Conservation (phyloP, 1,284 basidiomycete species). For the Cryptococcus maquisensis region DNA sequence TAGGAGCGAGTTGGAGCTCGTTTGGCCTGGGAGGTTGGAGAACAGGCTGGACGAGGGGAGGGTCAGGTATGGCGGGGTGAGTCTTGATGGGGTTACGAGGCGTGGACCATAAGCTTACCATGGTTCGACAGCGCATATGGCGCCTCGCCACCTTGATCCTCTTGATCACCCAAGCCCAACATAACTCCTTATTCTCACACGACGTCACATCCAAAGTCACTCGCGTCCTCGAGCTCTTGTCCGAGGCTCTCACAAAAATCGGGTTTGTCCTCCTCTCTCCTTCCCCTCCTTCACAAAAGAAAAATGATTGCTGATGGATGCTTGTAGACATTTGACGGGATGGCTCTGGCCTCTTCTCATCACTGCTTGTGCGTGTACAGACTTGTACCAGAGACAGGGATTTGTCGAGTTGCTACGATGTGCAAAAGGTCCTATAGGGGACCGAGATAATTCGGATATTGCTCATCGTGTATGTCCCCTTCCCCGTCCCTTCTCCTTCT, state of each 20-base stretch:
- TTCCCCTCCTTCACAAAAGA: background rate
- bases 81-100: background rate
- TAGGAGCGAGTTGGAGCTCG: conserved; percentile 2
- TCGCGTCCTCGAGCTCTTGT: background rate
- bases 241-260: background rate
- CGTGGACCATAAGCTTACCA: background rate
- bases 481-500: too few relatives aligned
- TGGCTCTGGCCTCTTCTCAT: conserved; percentile 7
- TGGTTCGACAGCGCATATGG: conserved; percentile 4
- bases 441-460: background rate
- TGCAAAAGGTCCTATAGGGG: conserved; percentile 1
- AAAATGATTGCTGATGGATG: background rate
- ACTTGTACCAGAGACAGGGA: background rate
- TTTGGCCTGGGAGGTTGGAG: conserved; percentile 4
- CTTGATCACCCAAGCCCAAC: background rate
- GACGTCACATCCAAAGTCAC: background rate
- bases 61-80: conserved; percentile 4
- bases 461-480: conserved; percentile 1
- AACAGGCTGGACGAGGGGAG: background rate
- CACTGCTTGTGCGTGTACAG: background rate
- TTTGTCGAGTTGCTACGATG: conserved; percentile 1
- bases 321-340: conserved; percentile 5
- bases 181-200: background rate
- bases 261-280: conserved; percentile 1
- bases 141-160: conserved; percentile 1